phyloP scores from a whole-genome alignment of 225 moss, liverwort and hornwort genomes.

The Marchantia paleacea region DNA sequence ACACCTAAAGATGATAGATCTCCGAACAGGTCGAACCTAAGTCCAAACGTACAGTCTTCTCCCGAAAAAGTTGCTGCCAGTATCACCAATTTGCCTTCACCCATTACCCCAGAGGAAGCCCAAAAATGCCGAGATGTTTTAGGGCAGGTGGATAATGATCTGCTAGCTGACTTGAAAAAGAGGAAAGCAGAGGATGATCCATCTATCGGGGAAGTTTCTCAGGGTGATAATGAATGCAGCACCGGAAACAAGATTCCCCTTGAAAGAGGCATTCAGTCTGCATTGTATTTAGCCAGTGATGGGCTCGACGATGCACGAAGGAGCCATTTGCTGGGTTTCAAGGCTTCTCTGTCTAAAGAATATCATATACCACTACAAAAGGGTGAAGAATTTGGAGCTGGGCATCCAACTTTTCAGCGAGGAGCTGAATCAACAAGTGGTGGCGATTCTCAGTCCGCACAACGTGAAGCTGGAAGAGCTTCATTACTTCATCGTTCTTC shows the following conservation, averaged over 20 bases:
- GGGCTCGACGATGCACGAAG: neutral
- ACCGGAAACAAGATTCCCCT: neutral
- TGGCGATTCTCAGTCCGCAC: neutral
- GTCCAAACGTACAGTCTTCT: slow-evolving; percentile 9
- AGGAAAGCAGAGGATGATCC: slow-evolving; percentile 42
- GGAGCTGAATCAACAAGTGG: slow-evolving; percentile 7
- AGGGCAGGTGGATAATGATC: slow-evolving; percentile 6
- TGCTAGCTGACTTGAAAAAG: slow-evolving; percentile 27
- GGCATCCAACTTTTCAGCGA: neutral
- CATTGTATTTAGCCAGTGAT: neutral
- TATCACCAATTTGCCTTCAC: neutral
- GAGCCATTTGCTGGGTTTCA: neutral
- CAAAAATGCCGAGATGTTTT: neutral
- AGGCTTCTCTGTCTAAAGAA: neutral
- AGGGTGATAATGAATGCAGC: slow-evolving; percentile 3
- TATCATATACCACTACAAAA: neutral
- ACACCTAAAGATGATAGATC: neutral
- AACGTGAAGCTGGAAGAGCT: neutral
- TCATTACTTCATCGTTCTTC: neutral
- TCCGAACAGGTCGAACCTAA: neutral
- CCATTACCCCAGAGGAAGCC: slow-evolving; percentile 12
- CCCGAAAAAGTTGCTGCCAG: neutral
- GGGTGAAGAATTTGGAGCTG: neutral
- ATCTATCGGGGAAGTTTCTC: slow-evolving; percentile 25
- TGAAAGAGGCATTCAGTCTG: neutral